phyloP scores from a whole-genome alignment of 1,139 yeast species.

The Yamadazyma siamensis region DNA sequence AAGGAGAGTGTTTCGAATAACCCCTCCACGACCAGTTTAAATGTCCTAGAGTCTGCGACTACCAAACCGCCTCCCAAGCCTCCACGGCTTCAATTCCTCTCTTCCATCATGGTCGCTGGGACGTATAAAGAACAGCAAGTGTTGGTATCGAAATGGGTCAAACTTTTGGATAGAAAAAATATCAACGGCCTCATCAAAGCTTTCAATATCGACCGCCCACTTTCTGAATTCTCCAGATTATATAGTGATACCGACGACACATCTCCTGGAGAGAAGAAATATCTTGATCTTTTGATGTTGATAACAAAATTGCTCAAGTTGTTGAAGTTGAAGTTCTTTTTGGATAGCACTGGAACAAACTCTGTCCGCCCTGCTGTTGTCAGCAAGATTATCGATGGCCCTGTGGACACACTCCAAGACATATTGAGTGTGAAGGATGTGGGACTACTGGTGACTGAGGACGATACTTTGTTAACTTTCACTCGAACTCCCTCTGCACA shows the following conservation, averaged over 20 bases:
- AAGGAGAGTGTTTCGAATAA: constrained; percentile 4
- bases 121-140: constrained; percentile 32
- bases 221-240: constrained; percentile 14
- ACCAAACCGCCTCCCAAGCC: constrained; percentile 3
- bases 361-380: constrained; percentile 1
- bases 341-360: constrained; percentile 15
- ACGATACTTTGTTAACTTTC: too few species aligned
- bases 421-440: constrained; percentile 1
- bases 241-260: constrained; percentile 13
- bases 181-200: constrained; percentile 4
- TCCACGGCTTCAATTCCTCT: constrained; percentile 18
- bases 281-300: constrained; percentile 15
- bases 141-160: constrained; percentile 7
- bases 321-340: constrained; percentile 20
- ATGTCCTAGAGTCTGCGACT: not conserved
- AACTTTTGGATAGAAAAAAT: constrained; percentile 6
- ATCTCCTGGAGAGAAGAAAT: constrained; percentile 19
- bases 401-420: not conserved
- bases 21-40: constrained; percentile 6
- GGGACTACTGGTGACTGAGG: not conserved
- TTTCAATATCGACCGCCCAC: constrained; percentile 4
- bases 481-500: too few species aligned
- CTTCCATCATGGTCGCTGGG: constrained; percentile 27
- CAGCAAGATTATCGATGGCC: not conserved
- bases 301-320: constrained; percentile 17